Conservation (phyloP, 164 flowering plant genomes). For the Liquidambar formosana region DNA sequence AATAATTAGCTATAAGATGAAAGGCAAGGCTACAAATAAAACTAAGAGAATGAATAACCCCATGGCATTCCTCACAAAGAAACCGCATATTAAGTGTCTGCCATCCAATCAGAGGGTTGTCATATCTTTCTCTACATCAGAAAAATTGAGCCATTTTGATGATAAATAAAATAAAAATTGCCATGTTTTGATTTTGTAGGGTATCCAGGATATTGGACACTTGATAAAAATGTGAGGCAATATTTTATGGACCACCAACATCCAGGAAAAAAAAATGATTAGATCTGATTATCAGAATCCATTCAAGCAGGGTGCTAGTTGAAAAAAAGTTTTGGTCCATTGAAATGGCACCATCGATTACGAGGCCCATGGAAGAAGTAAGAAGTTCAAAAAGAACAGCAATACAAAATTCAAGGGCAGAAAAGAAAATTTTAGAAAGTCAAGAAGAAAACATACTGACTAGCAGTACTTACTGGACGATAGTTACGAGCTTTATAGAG, state of each 20-base stretch:
- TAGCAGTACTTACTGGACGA: constrained; percentile 67
- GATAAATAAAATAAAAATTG: neutral
- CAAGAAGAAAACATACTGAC: neutral
- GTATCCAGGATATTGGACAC: too few species aligned
- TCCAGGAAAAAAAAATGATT: neutral
- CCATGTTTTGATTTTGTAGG: neutral
- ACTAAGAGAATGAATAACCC: neutral
- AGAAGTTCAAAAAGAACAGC: neutral
- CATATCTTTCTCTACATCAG: neutral
- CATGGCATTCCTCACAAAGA: too few species aligned
- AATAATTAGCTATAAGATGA: constrained; percentile 4
- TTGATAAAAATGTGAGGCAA: neutral
- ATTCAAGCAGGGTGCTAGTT: neutral
- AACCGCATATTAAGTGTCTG: neutral
- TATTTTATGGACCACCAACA: neutral
- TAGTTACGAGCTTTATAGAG: constrained; percentile 79
- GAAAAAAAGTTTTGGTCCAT: neutral
- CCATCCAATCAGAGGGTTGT: neutral
- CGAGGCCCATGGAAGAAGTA: too few species aligned
- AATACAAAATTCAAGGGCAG: neutral
- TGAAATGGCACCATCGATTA: too few species aligned
- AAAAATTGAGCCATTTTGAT: neutral
- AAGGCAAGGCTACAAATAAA: neutral
- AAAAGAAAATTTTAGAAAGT: neutral
- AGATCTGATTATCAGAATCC: neutral